These are phyloP conservation scores for Epichloe amarillans DNA, from an alignment of 2,329 filamentous ascomycete species.

Conservation along the genomic window DNA sequence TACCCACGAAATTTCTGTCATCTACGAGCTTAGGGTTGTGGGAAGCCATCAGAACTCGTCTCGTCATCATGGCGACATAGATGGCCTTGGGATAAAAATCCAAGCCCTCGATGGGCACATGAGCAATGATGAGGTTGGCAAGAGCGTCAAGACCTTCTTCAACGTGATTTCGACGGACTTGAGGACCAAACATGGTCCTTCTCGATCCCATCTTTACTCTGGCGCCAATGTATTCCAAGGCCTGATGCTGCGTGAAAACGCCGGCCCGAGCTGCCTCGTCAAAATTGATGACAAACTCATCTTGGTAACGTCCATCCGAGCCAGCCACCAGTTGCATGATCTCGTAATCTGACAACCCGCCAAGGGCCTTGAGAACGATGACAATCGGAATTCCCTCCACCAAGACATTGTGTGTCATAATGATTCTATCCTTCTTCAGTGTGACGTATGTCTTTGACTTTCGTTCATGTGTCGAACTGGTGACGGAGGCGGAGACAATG, in stretches of 20 bases:
- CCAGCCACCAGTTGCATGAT: constrained; percentile 86
- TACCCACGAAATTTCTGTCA: constrained; percentile 94
- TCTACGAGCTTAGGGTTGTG: constrained; percentile 83
- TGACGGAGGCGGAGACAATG: constrained; percentile 89
- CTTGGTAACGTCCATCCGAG: constrained; percentile 76
- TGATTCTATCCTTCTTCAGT: constrained; percentile 83
- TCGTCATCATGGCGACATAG: constrained; percentile 93
- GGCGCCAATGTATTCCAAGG: constrained; percentile 78
- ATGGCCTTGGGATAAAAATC: constrained; percentile 96
- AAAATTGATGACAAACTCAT: constrained; percentile 90
- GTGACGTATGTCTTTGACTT: constrained; percentile 97
- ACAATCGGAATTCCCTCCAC: constrained; percentile 92
- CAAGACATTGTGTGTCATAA: constrained; percentile 83
- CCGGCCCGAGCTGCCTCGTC: constrained; percentile 77
- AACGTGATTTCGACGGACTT: constrained; percentile 61
- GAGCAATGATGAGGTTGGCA: constrained; percentile 84
- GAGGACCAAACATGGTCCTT: constrained; percentile 38
- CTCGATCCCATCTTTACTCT: constrained; percentile 78
- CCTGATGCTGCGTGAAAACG: constrained; percentile 88
- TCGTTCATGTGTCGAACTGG: constrained; percentile 91
- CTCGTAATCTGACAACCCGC: constrained; percentile 86
- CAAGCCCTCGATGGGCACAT: constrained; percentile 80
- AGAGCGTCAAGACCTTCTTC: constrained; percentile 89
- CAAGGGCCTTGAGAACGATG: constrained; percentile 83
- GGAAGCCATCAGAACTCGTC: constrained; percentile 88